These are phyloP conservation scores for Hemileccinum impolitum DNA, from an alignment of 768 basidiomycete species.

Conservation along the genomic window DNA sequence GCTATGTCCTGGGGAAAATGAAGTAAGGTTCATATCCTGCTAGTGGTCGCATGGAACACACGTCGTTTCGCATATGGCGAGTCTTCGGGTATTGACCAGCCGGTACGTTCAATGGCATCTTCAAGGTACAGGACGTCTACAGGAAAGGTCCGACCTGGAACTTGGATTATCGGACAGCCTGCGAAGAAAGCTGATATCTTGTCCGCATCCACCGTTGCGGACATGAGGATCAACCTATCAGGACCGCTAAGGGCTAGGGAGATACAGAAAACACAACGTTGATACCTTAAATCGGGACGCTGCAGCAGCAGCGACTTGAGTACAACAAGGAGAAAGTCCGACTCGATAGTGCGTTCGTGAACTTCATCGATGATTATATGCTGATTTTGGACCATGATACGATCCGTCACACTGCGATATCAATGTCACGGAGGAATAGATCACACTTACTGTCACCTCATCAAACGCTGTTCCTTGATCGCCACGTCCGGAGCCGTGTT, in stretches of 20 bases:
- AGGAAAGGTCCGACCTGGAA: slow-evolving; percentile 94
- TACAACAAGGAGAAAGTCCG: slow-evolving; percentile 93
- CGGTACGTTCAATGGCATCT: slow-evolving; percentile 81
- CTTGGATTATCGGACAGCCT: slow-evolving; percentile 77
- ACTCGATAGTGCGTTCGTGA: slow-evolving; percentile 96
- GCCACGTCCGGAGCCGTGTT: slow-evolving; percentile 67
- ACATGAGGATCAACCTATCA: slow-evolving; percentile 88
- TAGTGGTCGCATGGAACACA: slow-evolving; percentile 34
- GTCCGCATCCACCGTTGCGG: slow-evolving; percentile 89
- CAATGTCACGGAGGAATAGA: slow-evolving; percentile 3
- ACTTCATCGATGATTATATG: slow-evolving; percentile 98
- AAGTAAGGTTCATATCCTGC: background rate
- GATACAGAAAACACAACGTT: background rate
- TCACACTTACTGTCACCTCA: slow-evolving; percentile 80
- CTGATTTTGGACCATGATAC: slow-evolving; percentile 35
- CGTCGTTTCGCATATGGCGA: slow-evolving; percentile 79
- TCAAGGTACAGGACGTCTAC: slow-evolving; percentile 85
- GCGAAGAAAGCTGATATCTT: slow-evolving; percentile 89
- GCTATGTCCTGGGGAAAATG: slow-evolving; percentile 45
- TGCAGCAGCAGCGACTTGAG: slow-evolving; percentile 77
- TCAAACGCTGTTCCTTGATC: slow-evolving; percentile 83
- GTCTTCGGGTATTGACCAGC: slow-evolving; percentile 73
- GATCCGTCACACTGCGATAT: background rate
- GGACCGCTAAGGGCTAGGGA: slow-evolving; percentile 4
- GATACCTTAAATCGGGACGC: slow-evolving; percentile 81